Conservation (phyloP, 2,329 filamentous ascomycete genomes). For the Cladobotryum mycophilum region DNA sequence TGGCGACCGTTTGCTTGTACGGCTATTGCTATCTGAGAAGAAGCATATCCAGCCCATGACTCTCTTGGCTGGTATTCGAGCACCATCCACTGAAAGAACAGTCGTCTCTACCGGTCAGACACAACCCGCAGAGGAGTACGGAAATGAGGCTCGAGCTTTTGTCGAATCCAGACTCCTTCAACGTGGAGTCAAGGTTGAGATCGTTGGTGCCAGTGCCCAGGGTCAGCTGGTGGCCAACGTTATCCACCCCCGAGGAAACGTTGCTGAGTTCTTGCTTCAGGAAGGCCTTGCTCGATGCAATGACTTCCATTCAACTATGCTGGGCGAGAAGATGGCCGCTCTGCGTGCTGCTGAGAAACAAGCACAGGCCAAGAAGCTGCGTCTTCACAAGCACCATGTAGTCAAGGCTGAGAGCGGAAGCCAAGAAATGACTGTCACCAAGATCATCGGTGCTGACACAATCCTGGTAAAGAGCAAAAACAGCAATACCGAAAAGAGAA, state of each 20-base stretch:
- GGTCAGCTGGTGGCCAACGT: conserved; percentile 85
- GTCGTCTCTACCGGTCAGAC: conserved; percentile 72
- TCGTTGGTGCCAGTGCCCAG: conserved; percentile 84
- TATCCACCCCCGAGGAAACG: conserved; percentile 84
- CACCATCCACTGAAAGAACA: conserved; percentile 81
- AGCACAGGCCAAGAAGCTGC: conserved; percentile 69
- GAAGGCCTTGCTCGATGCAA: conserved; percentile 88
- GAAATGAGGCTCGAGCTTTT: conserved; percentile 81
- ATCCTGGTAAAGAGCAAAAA: conserved; percentile 80
- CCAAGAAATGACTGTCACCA: conserved; percentile 75
- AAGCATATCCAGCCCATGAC: conserved; percentile 87
- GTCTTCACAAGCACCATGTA: conserved; percentile 76
- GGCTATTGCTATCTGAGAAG: conserved; percentile 71
- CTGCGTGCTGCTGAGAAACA: conserved; percentile 81
- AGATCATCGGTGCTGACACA: conserved; percentile 83
- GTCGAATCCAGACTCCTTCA: conserved; percentile 83
- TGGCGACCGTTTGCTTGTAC: conserved; percentile 81
- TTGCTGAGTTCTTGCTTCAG: conserved; percentile 83
- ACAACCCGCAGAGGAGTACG: conserved; percentile 81
- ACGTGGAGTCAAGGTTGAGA: conserved; percentile 72
- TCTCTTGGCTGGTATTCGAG: conserved; percentile 80
- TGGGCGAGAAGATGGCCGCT: conserved; percentile 80
- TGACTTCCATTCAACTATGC: conserved; percentile 89
- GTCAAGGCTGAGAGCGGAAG: conserved; percentile 61
- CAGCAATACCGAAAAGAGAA: conserved; percentile 73